Base-by-base conservation (phyloP, 108 stramenopile species). In the Fragilariopsis cylindrus region DNA sequence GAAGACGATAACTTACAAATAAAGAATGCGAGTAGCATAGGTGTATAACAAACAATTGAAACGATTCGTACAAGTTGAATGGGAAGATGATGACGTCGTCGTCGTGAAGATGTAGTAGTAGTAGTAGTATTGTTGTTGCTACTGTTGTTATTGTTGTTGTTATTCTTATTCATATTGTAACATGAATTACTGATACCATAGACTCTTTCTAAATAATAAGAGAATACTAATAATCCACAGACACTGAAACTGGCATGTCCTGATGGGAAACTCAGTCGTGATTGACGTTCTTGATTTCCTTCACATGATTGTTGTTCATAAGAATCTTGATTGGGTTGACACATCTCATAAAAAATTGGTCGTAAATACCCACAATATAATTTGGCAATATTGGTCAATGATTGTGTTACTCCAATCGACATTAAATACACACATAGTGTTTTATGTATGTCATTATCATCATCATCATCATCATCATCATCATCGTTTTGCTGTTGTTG, bases 311-410 rank as follows among this genome's bases (percentile, higher is more conserved):
- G 43, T 0, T 45, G 42, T 12, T 52, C 41, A 11, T 58, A 13
- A 57, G 85, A 89, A 18, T 52, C 54, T 44, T 73, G 53, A 64
- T 78, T 68, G 9, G 84, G 86, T 46, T 76, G 64, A 71, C 89
- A 90, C 30, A 64, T 8, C 4, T 82, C 77, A 58, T 80, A 84
- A 66, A 86, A 90, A 19, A 81, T 65, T 21, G 89, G 89, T 15
- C 89, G 75, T 53, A 87, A 68, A 54, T 84, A 87, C 3, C 89
- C 89, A 54, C 65, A 67, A 64, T 88, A 87, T 13, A 70, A 45
- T 62, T 90, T 90, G 40, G 82, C 49, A 30, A 64, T 19, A 44
- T 81, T 76, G 1, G 84, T 85, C 0, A 82, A 21, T 1, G 80
- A 40, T 12, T 57, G 13, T 30, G 80, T 86, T 0, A 71, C 7